A percentile compares a stretch with the other conserved stretches of the same genome.
These are phyloP conservation scores for Vachellia collinsii DNA, from an alignment of 306 rosid genomes.

Conservation along the genomic window DNA sequence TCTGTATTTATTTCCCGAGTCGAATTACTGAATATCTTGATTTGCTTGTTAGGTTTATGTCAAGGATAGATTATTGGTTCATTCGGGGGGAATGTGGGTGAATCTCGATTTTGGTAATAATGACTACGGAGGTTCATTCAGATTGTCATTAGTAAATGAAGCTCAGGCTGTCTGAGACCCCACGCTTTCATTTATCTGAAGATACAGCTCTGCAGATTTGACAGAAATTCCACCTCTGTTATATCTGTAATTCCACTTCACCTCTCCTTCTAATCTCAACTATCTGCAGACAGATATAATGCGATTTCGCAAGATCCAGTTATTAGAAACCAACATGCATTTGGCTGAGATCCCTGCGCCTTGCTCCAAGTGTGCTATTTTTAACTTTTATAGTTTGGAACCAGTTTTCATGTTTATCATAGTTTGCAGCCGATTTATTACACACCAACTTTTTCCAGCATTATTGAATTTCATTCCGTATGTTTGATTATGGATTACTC, in stretches of 20 bases:
- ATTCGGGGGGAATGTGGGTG: conserved; percentile 51
- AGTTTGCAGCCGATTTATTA: conserved; percentile 3
- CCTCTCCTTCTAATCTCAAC: conserved; percentile 24
- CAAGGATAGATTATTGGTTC: conserved; percentile 23
- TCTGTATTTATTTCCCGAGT: conserved; percentile 30
- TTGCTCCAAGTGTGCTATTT: not conserved
- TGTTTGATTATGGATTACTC: conserved; percentile 20
- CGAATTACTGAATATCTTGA: conserved; percentile 27
- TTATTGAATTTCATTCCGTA: not conserved
- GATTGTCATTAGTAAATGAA: conserved; percentile 63
- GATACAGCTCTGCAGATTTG: conserved; percentile 51
- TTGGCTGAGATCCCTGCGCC: not conserved
- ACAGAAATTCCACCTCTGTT: conserved; percentile 36
- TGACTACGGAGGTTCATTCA: conserved; percentile 35
- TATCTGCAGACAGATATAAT: conserved; percentile 21
- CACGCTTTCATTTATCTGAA: conserved; percentile 43
- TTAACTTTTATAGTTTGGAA: not conserved
- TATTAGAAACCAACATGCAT: conserved; percentile 14
- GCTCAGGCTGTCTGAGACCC: conserved; percentile 61
- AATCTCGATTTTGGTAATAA: conserved; percentile 40
- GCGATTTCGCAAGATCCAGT: conserved; percentile 29
- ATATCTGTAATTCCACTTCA: conserved; percentile 20
- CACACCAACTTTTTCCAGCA: not conserved
- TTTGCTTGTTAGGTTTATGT: conserved; percentile 38
- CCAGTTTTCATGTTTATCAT: not conserved